Evolutionary conservation across 371 early-diverging fungal genomes (phyloP), one percentile per base, ranked within the genome.

Genomic region (Dichotomocladium elegans): DNA sequence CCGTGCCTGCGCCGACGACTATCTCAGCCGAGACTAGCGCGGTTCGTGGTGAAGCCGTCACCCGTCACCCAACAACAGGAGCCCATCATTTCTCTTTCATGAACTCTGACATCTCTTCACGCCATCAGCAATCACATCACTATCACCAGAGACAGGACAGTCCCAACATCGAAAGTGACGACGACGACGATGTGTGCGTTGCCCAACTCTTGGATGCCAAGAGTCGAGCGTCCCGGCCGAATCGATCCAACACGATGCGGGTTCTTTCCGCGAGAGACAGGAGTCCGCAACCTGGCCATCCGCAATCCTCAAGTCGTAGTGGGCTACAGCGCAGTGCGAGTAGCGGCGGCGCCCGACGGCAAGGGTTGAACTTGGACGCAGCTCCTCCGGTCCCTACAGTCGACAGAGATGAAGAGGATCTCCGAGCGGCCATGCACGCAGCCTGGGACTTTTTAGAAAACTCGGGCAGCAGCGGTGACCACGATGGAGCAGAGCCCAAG

Each of bases 151-250:
- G 10, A 12, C 21, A n/a, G 24, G 15, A n/a, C 42, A 17, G 12
- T 15, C n/a, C n/a, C n/a, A n/a, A n/a, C n/a, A n/a, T n/a, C 17
- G 53, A 64, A 19, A 59, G 53, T 27, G 60, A 60, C 40, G 73
- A 66, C 17, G 70, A 73, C n/a, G 74, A 73, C 47, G 47, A 70
- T 55, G 53, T 63, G 4, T 61, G 54, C 49, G 62, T 61, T 46
- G 68, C 55, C 11, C 43, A 42, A 17, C 57, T 73, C 31, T 35
- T 37, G 17, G 21, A 37, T 37, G 37, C 9, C 64, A 60, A 37
- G 37, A 37, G 9, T 37, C 59, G 25, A 47, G 55, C 10, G 51
- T 60, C 3, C 30, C 60, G 19, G n/a, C 41, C 17, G 29, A 19
- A 46, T 50, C 43, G 49, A 59, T 35, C 28, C 30, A 26, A 29